Base-by-base conservation (phyloP, 352 stramenopile genomes). In the Blastocystis sp. region DNA sequence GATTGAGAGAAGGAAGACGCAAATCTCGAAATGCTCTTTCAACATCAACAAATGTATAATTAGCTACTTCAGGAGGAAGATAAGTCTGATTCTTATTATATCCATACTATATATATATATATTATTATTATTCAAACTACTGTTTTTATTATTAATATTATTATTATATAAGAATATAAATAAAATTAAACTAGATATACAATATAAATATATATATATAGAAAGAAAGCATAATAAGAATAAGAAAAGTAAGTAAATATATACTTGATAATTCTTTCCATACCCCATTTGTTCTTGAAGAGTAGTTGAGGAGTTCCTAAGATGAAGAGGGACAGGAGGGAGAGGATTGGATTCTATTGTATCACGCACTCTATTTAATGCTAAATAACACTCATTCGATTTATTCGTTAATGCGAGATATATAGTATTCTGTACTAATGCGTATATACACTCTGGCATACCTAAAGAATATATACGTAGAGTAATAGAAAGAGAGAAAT, bases 41-140 rank as follows among this genome's bases (percentile, higher is more conserved):
- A 16, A 62, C 37, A 25, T 65, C 43, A 0, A 65, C 39, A 30
- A 56, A 65, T 24, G 30, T 25, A 18, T 32, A 41, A 11, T 47
- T 46, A n/a, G 39, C 36, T 10, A 40, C 47, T 35, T 59, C 21
- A 32, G 36, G 41, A 25, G 79, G 79, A 13, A 86, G 23, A 66
- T 86, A 86, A n/a, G 77, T 83, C 52, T 86, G 79, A 48, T 83
- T 69, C 34, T 75, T 75, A 33, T 86, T 86, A 64, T 86, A 86
- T 55, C 78, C 74, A 59, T 86, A 86, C 11, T n/a, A n/a, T n/a
- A n/a, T n/a, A n/a, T n/a, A n/a, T n/a, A n/a, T n/a, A n/a, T n/a
- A n/a, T n/a, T n/a, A n/a, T n/a, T n/a, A n/a, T n/a, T n/a, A n/a
- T n/a, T n/a, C n/a, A n/a, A n/a, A n/a, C n/a, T n/a, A n/a, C n/a